phyloP scores from a whole-genome alignment of 306 rosid genomes.

The Betula pendula region DNA sequence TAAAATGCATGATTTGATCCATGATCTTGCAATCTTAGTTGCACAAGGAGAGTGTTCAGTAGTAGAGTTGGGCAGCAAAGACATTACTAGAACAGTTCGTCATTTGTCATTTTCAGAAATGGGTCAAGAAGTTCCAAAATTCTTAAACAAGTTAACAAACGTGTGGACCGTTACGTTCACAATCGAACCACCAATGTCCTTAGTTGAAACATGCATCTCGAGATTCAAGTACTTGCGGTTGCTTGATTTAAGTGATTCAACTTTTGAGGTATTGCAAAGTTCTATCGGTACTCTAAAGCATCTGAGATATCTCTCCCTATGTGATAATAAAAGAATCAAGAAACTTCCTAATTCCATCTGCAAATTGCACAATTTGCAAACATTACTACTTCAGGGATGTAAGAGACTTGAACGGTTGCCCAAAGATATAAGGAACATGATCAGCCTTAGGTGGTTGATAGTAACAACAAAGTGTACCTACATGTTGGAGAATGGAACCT shows the following conservation, averaged over 20 bases:
- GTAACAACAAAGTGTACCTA: slow-evolving; percentile 16
- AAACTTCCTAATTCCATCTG: slow-evolving; percentile 31
- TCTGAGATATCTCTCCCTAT: slow-evolving; percentile 23
- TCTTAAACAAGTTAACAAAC: not conserved
- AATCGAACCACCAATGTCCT: too few relatives aligned
- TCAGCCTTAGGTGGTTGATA: slow-evolving; percentile 15
- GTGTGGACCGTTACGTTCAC: slow-evolving; percentile 6
- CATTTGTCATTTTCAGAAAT: slow-evolving; percentile 9
- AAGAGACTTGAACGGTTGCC: slow-evolving; percentile 29
- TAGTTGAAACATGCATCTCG: not conserved
- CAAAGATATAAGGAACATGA: slow-evolving; percentile 22
- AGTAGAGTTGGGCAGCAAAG: not conserved
- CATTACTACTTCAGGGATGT: slow-evolving; percentile 21
- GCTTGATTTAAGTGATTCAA: slow-evolving; percentile 13
- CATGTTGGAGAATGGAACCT: slow-evolving; percentile 17
- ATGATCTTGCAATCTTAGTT: slow-evolving; percentile 30
- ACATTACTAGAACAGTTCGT: not conserved
- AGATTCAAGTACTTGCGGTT: slow-evolving; percentile 17
- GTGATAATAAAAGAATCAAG: not conserved
- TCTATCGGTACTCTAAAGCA: slow-evolving; percentile 13
- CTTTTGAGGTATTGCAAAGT: slow-evolving; percentile 19
- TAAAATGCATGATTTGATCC: slow-evolving; percentile 31
- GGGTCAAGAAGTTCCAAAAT: not conserved
- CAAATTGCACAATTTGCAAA: slow-evolving; percentile 30
- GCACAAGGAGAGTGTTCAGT: slow-evolving; percentile 13